Conservation (phyloP, 805 yeast species). For the Metschnikowia aberdeeniae region DNA sequence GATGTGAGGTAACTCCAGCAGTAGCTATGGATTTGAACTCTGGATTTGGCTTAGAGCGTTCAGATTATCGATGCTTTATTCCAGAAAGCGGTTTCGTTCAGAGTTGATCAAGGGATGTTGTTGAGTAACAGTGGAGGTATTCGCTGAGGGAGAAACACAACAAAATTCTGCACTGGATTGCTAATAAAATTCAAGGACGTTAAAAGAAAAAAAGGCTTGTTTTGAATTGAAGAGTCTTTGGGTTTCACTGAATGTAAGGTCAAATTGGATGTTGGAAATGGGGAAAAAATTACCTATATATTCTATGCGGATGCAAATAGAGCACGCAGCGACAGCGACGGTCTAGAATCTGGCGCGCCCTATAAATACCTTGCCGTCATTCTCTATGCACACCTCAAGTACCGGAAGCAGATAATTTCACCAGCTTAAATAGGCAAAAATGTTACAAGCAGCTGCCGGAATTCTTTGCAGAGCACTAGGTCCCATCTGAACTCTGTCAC, state of each 20-base stretch:
- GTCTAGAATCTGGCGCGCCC: constrained; percentile 4
- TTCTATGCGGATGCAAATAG: constrained; percentile 3
- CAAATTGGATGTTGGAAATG: background rate
- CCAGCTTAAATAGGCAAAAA: no score
- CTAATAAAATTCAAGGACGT: background rate
- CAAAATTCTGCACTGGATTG: no score
- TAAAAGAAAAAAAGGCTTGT: background rate
- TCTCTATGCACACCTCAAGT: background rate
- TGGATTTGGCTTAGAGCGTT: background rate
- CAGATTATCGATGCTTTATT: background rate
- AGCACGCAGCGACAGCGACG: constrained; percentile 1
- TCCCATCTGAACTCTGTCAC: no score
- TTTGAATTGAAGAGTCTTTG: background rate
- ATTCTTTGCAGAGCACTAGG: no score
- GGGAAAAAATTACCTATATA: constrained; percentile 1
- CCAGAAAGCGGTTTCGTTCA: no score
- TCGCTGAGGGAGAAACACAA: no score
- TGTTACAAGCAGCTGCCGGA: no score
- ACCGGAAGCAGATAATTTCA: background rate
- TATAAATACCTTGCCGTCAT: constrained; percentile 6
- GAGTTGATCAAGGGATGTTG: no score
- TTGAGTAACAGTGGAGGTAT: no score
- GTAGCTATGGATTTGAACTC: no score
- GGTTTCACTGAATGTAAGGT: background rate
- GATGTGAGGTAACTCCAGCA: background rate